Base-by-base conservation (phyloP, 768 basidiomycete genomes). In the Mycena galopus region DNA sequence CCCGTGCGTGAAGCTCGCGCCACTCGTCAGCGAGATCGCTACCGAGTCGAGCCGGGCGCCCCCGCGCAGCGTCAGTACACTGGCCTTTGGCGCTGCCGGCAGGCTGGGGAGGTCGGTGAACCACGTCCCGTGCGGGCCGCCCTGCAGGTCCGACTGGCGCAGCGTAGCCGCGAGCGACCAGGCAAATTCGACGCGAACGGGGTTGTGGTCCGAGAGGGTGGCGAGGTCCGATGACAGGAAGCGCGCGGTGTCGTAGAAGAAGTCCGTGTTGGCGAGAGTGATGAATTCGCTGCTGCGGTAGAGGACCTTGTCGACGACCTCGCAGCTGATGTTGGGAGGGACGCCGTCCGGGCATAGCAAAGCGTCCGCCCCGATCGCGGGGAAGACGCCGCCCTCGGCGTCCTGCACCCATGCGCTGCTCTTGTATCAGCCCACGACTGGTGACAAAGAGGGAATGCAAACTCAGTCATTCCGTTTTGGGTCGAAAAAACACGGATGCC, bases 281-380 rank as follows among this genome's bases (percentile, higher is more conserved):
- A 81, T 70, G 17, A 76, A 69, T 0, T 72, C 37, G 58, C 75
- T 79, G 39, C 73, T 72, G 35, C 82, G 81, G 35, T 77, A 71
- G 65, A 84, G 78, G n/a, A 81, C 78, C 78, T 84, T 84, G 75
- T 84, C 84, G 25, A 84, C 82, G n/a, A 79, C 79, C 70, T 84
- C 83, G 65, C 84, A 84, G 2, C 77, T 76, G 4, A 79, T 82
- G 47, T 81, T 81, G 12, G 78, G 27, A 0, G 82, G 67, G 71
- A 84, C 82, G 17, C 82, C 80, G 73, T 79, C 77, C 14, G 73
- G 67, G 75, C 83, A 84, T 6, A 81, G 77, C 3, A 82, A 73
- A 23, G 78, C 77, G 35, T 53, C 71, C 5, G 78, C 65, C 32
- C 80, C 81, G 12, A 73, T 71, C 3, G 74, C 77, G 25, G 84